Evolutionary conservation across 257 asterid genomes (phyloP), one percentile per base, ranked within the genome.

Genomic region (Solanum medicagineum): DNA sequence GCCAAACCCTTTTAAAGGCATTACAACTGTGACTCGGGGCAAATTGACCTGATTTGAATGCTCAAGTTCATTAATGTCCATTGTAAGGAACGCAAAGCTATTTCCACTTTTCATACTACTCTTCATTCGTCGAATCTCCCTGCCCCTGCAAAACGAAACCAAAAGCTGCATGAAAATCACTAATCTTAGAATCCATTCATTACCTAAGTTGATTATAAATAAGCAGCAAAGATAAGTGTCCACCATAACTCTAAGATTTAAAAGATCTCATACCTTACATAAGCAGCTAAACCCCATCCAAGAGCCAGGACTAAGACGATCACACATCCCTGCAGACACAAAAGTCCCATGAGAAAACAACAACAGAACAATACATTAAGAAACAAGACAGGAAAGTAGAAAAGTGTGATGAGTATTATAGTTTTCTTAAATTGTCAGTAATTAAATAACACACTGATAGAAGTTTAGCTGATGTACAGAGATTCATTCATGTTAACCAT

Each of bases 1-100:
- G 85, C 99, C 98, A 66, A 93, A 97, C 53, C 99, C 99, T 91
- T 97, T 97, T 88, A 97, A 87, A 74, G 99, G 99, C 99, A 97
- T 93, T 85, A 97, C 97, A 68, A 97, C 97, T 79, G 99, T 87
- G 86, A 97, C 98, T 87, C 90, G 93, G 36, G 99, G 99, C 92
- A 97, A 92, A 19, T 89, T 89, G 90, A 83, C 89, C 92, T 97
- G 98, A 84, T 87, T 92, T 84, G 94, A 93, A 88, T 95, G 96
- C 91, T 95, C 96, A 8, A 97, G 97, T 20, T 93, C 97, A 89
- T 92, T 90, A 24, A 97, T 90, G 87, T 97, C 94, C 83, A 77
- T 80, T 87, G 88, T 92, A 57, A 97, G 96, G 89, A 97, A 95
- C 63, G 96, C 93, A 87, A 97, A 94, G 91, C 44, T 81, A 86